phyloP scores from a whole-genome alignment of 1,284 basidiomycete species.

The Pseudozyma tsukubaensis region DNA sequence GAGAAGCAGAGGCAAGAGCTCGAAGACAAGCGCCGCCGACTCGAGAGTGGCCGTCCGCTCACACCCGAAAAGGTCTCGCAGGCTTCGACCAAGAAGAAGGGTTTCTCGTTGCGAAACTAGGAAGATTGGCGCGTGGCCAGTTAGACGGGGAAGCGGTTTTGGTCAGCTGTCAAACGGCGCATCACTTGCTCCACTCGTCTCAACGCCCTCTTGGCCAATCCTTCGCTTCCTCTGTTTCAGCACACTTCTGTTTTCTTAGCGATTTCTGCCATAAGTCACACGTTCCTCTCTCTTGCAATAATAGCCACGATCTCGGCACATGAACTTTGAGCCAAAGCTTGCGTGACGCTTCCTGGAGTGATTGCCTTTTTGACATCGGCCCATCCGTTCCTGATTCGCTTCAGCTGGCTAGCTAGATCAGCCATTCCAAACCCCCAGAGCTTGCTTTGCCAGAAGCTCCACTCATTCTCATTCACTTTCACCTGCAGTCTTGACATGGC shows the following conservation, averaged over 20 bases:
- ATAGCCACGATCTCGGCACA: conserved; percentile 15
- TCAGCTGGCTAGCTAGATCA: background rate
- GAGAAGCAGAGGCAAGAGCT: conserved; percentile 95
- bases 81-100: conserved; percentile 59
- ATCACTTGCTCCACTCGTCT: background rate
- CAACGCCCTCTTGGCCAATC: background rate
- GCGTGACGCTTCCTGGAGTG: background rate
- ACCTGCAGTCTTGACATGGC: too few species aligned
- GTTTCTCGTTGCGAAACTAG: conserved; percentile 62
- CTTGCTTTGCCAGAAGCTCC: too few species aligned
- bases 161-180: conserved; percentile 12
- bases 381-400: conserved; percentile 13
- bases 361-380: conserved; percentile 1
- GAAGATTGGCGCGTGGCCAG: background rate
- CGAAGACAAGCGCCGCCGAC: conserved; percentile 94
- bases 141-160: background rate
- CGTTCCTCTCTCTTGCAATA: conserved; percentile 21
- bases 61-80: conserved; percentile 86
- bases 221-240: background rate
- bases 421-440: too few species aligned
- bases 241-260: background rate
- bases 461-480: too few species aligned
- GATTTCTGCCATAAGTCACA: conserved; percentile 6
- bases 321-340: conserved; percentile 16
- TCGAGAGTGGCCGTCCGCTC: conserved; percentile 78